These are phyloP conservation scores for Backusella sp. DNA, from an alignment of 192 early-diverging fungal species.

Conservation along the genomic window DNA sequence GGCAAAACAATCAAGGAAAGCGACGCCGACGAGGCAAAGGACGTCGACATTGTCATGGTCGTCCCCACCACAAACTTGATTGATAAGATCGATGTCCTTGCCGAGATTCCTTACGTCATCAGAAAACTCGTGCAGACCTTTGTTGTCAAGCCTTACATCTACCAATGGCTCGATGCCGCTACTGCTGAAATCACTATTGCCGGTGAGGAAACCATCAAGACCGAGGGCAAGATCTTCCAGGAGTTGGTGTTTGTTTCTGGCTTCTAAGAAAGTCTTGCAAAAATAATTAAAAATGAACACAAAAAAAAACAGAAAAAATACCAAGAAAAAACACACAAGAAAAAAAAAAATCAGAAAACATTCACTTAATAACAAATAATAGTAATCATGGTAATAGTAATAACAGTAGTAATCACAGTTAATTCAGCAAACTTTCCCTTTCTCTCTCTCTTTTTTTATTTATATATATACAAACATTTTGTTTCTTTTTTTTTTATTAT, in stretches of 20 bases:
- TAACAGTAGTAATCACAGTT: not conserved
- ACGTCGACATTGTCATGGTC: conserved; percentile 62
- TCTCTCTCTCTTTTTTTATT: not conserved
- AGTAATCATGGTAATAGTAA: not conserved
- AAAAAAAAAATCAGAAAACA: not conserved
- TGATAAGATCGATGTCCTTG: conserved; percentile 87
- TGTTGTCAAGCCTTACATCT: conserved; percentile 90
- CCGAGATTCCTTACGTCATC: conserved; percentile 90
- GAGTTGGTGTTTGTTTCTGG: conserved; percentile 74
- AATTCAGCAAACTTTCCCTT: not conserved
- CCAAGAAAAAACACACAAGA: not conserved
- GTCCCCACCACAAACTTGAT: conserved; percentile 60
- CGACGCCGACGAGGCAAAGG: conserved; percentile 58
- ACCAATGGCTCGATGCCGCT: conserved; percentile 87
- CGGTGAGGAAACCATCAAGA: conserved; percentile 61
- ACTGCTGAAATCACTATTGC: conserved; percentile 64
- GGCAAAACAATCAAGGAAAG: conserved; percentile 76
- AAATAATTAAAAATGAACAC: not conserved
- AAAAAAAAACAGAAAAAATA: not conserved
- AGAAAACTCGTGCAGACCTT: conserved; percentile 89
- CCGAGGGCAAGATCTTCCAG: conserved; percentile 75
- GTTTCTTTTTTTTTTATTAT: not conserved
- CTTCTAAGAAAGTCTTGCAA: conserved; percentile 24
- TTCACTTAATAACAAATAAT: not conserved
- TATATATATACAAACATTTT: not conserved